Evolutionary conservation across 2,329 filamentous ascomycete species (phyloP), one percentile per base, ranked within the genome.

Genomic region (Sclerotiophoma versabilis): DNA sequence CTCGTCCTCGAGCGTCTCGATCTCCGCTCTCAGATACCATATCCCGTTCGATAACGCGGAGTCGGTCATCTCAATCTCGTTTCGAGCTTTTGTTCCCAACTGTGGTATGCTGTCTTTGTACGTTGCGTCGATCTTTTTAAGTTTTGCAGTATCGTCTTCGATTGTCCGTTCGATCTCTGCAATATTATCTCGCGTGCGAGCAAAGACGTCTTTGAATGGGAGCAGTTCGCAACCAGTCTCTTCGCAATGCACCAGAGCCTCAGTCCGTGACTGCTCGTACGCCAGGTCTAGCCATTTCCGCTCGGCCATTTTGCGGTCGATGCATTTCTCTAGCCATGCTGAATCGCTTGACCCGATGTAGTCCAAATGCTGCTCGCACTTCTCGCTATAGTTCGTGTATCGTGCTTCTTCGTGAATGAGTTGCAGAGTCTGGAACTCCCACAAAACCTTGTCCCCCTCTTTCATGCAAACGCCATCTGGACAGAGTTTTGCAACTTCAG

Each of bases 401-500:
- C 45, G 43, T 17, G 53, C 20, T 36, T 57, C 48, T 12, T 53
- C 34, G 15, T 43, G 33, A 9, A 45, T 33, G 15, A 43, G 43
- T 17, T 58, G 53, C 2, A 61, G 27, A 14, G 19, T 48, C 3
- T 38, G 20, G 11, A 59, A 54, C 11, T 58, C 54, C 52, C 53
- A 60, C 7, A 62, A 19, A 12, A 63, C 58, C 8, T 39, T 4
- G n/a, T 58, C 59, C 8, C 38, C 47, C 1, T 34, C 45, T 12
- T 44, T 11, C 11, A 54, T 39, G 39, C 59, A 60, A 2, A 30
- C 11, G 1, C 22, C 37, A 11, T 50, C 19, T 6, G 51, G 51
- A 47, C 59, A 63, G 2, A 53, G 14, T 7, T 20, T 27, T 12
- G 41, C 43, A 5, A 49, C 11, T 8, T 48, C 34, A 23, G 29